phyloP scores from a whole-genome alignment of 1,139 yeast genomes.

The Debaryomyces coudertii region DNA sequence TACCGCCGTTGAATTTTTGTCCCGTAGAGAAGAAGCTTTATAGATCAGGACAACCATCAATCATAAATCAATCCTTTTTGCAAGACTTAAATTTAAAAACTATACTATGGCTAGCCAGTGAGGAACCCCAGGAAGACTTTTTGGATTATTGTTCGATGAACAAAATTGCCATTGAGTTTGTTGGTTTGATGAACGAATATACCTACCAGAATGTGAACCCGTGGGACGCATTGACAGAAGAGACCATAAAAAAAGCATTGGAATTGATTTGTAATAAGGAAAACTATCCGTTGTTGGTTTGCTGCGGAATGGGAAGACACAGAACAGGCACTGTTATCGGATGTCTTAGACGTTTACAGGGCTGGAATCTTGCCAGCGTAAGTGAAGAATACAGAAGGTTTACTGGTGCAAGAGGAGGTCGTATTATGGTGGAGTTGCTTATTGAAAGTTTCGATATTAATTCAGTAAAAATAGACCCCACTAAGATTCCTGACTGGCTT shows the following conservation, averaged over 20 bases:
- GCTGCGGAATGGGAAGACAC: slow-evolving; percentile 98
- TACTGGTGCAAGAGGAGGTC: slow-evolving; percentile 89
- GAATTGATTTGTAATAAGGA: slow-evolving; percentile 70
- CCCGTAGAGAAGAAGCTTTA: slow-evolving; percentile 89
- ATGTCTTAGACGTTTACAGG: slow-evolving; percentile 84
- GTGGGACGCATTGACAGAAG: slow-evolving; percentile 95
- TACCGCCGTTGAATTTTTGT: slow-evolving; percentile 93
- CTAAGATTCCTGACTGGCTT: slow-evolving; percentile 52
- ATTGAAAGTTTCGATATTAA: slow-evolving; percentile 80
- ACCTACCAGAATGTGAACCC: slow-evolving; percentile 58
- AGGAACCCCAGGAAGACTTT: slow-evolving; percentile 90
- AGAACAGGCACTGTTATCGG: slow-evolving; percentile 96
- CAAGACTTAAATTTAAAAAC: slow-evolving; percentile 74
- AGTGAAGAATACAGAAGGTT: slow-evolving; percentile 93
- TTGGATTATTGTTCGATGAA: slow-evolving; percentile 77
- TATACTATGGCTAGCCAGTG: slow-evolving; percentile 91
- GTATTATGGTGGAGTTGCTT: slow-evolving; percentile 85
- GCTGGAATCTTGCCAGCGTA: slow-evolving; percentile 94
- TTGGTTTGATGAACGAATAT: slow-evolving; percentile 65
- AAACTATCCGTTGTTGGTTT: slow-evolving; percentile 83
- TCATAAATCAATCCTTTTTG: slow-evolving; percentile 84
- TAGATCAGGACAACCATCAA: slow-evolving; percentile 96
- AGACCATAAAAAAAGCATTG: slow-evolving; percentile 76
- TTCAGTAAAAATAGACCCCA: slow-evolving; percentile 53
- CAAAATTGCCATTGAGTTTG: slow-evolving; percentile 65